Base-by-base conservation (phyloP, 441 rosid genomes). In the Mallotus repandus region DNA sequence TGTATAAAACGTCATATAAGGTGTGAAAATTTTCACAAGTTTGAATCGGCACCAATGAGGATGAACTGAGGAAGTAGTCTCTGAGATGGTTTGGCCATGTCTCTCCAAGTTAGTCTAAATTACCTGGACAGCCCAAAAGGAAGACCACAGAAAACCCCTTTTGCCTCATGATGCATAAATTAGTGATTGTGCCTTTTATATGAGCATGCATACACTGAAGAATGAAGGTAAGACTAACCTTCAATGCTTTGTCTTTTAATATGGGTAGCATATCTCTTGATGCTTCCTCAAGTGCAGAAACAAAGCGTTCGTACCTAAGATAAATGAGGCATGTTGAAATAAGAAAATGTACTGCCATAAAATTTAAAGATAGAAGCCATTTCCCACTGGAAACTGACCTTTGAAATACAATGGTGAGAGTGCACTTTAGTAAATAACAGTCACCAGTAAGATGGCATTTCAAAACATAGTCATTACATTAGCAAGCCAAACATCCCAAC, bases 211-310 rank as follows among this genome's bases (percentile, higher is more conserved):
- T 41, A 60, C 0, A 11, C 9, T 9, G 35, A 73, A 54, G 12
- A 74, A 16, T 19, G 61, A 72, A 66, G 49, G 21, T 19, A 73
- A 38, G 56, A 60, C 81, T 45, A 81, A 91, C 99, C 97, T 89
- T 96, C 79, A 93, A 75, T 70, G 97, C 89, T 87, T 84, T 96
- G 81, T 89, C 95, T 85, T 96, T 96, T 41, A 93, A 83, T 71
- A 88, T 75, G 67, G 94, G 96, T 72, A 96, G 79, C 92, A 88
- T 81, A 81, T 96, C 97, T 81, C 90, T 96, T 19, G 98, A 93
- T 74, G 97, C 96, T 81, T 93, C 99, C 88, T 93, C 98, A 25
- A 96, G 91, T 16, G 97, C 94, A 48, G 71, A 62, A 67, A 93
- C 87, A 85, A 88, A 92, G 8, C 92, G 97, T 78, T 90, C 97